Base-by-base conservation (phyloP, 225 moss, liverwort and hornwort genomes). In the Lunularia cruciata region DNA sequence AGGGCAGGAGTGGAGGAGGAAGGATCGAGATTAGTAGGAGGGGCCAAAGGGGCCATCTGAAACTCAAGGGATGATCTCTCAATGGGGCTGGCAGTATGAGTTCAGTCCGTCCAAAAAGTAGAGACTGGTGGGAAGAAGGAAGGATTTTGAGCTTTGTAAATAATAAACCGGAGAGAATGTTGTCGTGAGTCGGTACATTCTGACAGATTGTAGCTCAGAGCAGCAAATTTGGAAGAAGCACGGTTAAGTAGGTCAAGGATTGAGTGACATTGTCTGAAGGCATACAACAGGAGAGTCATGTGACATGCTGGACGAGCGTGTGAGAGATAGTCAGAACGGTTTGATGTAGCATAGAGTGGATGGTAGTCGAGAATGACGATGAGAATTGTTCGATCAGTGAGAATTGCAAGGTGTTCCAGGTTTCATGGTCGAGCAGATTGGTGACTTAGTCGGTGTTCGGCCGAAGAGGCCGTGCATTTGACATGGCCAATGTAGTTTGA, bases 401-500 rank as follows among this genome's bases (percentile, higher is more conserved):
- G 25, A 53, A 64, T 64, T 51, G 18, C 23, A 28, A 54, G 28
- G n/a, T 19, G 51, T 42, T 9, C n/a, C 64, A 63, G 63, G 15
- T 38, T 52, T 23, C 1, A 45, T 22, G 57, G 46, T n/a, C 42
- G 30, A n/a, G 45, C 27, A 46, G 57, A 45, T 57, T 6, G 14
- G 26, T 30, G 69, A 69, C 19, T 27, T 27, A 23, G 25, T 49
- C 51, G 26, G 30, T 11, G 27, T 39, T 19, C 31, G 27, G 56
- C 39, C 25, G 39, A 11, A 26, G 18, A 23, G 56, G 37, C 47
- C 67, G 52, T 52, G 67, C 67, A 53, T 67, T 67, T 59, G 58
- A 49, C 32, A 45, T 47, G 32, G 59, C 60, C 59, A 32, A 22
- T 42, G 45, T 33, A 61, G 71, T 35, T 43, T 72, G 60, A 38